Base-by-base conservation (phyloP, 164 flowering plant genomes). In the Piper longum region DNA sequence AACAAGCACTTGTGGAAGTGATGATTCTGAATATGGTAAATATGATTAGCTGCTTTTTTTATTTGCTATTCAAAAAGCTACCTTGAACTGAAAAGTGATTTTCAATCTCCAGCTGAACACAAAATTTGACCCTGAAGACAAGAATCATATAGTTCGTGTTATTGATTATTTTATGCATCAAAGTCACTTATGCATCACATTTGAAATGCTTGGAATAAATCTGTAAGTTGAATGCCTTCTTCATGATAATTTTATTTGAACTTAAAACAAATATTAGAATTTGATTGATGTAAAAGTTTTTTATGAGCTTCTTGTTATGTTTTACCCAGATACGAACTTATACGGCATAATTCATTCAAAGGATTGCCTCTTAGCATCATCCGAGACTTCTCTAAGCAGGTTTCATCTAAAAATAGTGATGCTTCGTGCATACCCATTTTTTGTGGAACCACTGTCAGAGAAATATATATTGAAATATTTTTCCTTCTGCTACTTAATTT, bases 1-100 rank as follows among this genome's bases (percentile, higher is more conserved):
- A 91, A 69, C 99, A 95, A 75, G 97, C 99, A 64, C 80, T 84
- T 69, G 99, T 95, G 79, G 99, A 95, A 82, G 99, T 95, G 57
- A 77, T 93, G 54, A 86, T 95, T 71, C 70, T 95, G 74, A 79
- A 80, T 69, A 77, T 78, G 80, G 99, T 93, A 84, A 67, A 36
- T 57, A 16, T 67, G 41, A 17, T 17, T 59, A 55, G 58, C 57
- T 58, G 16, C 36, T 5, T 57, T 66, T 42, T 41, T 16, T 40
- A 9, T 48, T 48, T 48, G 52, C 1, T 9, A 48, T 48, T 9
- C 52, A 48, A 48, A 48, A 5, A 14, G 7, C 8, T 48, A 48
- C 12, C 12, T 6, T 48, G 9, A 48, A n/a, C n/a, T 16, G 14
- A 42, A 59, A 42, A 56, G 7, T 26, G 12, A 41, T 60, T 36